Evolutionary conservation across 305 asterid genomes (phyloP), one percentile per base, ranked within the genome.

Genomic region (Fraxinus sp.): DNA sequence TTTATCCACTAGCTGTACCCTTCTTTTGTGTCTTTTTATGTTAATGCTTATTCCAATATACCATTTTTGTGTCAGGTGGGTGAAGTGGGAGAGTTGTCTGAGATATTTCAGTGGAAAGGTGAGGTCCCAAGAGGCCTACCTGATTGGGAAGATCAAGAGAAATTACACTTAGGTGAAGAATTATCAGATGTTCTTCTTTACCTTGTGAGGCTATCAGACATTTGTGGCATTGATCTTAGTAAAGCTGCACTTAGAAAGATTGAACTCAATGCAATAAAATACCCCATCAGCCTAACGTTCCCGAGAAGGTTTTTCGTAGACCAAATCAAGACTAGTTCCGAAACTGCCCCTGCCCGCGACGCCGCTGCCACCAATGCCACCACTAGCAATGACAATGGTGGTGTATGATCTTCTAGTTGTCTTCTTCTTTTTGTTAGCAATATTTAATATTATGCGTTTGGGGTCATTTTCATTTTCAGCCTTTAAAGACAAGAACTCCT

Each of bases 91-190:
- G 93, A 90, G 55, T 28, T 90, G 79, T 90, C 89, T 37, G 91
- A 90, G 77, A 88, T 88, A 3, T 88, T 88, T 81, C 91, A 90
- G 85, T 90, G 91, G 92, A 88, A 86, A 88, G 90, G 89, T 32
- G 91, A 90, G 88, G 93, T 90, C 52, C 86, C 89, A 77, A 88
- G 78, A 64, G 93, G 93, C 10, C 79, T 90, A 1, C 87, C 93
- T 30, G 85, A 77, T 44, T 88, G 93, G 93, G 83, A 82, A 71
- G 90, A 87, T 28, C 78, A 80, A 78, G 93, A 90, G 80, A 90
- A 88, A 68, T 78, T 30, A 22, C 93, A 90, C 74, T 78, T 90
- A 78, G 93, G 92, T 77, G 93, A 90, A 81, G 93, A 90, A 82
- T 86, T 90, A 1, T 86, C 91, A 33, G 93, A 90, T 85, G 91